phyloP scores from a whole-genome alignment of 106 monocot species.

The Agapanthus africanus region DNA sequence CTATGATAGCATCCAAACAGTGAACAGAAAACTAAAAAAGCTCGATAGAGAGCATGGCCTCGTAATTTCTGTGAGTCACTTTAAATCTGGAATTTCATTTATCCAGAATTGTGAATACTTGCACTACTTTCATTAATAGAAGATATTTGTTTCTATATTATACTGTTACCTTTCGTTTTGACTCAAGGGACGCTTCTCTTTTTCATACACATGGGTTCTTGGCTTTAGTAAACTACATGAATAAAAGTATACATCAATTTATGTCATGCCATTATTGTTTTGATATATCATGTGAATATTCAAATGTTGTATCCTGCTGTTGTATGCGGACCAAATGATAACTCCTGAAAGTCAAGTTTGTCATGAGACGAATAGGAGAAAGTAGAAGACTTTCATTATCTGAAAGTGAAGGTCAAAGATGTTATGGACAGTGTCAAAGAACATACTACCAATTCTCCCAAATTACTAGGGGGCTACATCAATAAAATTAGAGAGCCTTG shows the following conservation, averaged over 20 bases:
- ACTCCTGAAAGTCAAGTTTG: too few species aligned
- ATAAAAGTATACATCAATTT: neutral
- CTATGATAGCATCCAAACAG: constrained; percentile 78
- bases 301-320: too few species aligned
- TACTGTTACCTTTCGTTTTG: neutral
- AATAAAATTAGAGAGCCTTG: too few species aligned
- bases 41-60: constrained; percentile 67
- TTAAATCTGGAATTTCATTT: neutral
- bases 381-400: too few species aligned
- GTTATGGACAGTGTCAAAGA: too few species aligned
- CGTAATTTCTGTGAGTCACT: constrained; percentile 69
- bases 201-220: neutral
- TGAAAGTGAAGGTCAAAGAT: too few species aligned
- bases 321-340: too few species aligned
- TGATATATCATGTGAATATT: too few species aligned
- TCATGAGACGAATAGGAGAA: too few species aligned
- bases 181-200: neutral
- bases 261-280: neutral
- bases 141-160: neutral
- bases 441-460: too few species aligned
- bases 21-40: constrained; percentile 62
- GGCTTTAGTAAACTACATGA: neutral
- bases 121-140: neutral
- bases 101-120: neutral
- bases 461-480: too few species aligned